A percentile compares a stretch with the other conserved stretches of the same genome.
phyloP scores from a whole-genome alignment of 345 rosid genomes.

The Populus deltoides region DNA sequence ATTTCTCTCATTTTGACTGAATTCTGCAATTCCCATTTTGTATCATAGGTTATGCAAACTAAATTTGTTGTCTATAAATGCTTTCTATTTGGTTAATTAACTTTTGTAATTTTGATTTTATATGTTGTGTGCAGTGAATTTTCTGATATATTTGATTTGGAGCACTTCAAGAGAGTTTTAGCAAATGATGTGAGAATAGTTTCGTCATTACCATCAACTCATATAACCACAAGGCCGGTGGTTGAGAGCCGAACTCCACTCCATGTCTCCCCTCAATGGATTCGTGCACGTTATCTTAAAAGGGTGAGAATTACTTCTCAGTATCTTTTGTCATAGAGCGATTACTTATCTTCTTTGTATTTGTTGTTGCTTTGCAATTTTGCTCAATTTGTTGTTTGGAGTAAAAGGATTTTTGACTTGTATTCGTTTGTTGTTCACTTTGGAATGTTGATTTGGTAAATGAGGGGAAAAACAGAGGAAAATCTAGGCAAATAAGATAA shows the following conservation, averaged over 20 bases:
- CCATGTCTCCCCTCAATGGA: slow-evolving; percentile 84
- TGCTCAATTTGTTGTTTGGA: background rate
- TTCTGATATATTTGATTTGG: slow-evolving; percentile 89
- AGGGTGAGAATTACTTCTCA: slow-evolving; percentile 42
- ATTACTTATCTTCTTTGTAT: background rate
- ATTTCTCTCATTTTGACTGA: background rate
- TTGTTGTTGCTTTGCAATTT: background rate
- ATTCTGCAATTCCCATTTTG: background rate
- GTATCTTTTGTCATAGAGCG: background rate
- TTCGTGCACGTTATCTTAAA: slow-evolving; percentile 79
- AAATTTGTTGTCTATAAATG: background rate
- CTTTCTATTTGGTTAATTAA: background rate
- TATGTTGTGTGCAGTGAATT: slow-evolving; percentile 71
- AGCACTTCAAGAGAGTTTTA: slow-evolving; percentile 75
- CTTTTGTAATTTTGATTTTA: background rate
- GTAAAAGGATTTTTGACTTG: background rate
- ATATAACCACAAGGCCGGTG: slow-evolving; percentile 79
- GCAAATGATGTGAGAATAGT: slow-evolving; percentile 78
- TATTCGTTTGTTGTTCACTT: background rate
- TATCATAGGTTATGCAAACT: background rate
- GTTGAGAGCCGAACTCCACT: slow-evolving; percentile 77
- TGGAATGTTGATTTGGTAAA: background rate
- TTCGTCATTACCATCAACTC: slow-evolving; percentile 74
- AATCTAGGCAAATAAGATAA: background rate
- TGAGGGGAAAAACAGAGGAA: background rate